Evolutionary conservation across 257 asterid genomes (phyloP).

Genomic region (Solanum etuberosum): DNA sequence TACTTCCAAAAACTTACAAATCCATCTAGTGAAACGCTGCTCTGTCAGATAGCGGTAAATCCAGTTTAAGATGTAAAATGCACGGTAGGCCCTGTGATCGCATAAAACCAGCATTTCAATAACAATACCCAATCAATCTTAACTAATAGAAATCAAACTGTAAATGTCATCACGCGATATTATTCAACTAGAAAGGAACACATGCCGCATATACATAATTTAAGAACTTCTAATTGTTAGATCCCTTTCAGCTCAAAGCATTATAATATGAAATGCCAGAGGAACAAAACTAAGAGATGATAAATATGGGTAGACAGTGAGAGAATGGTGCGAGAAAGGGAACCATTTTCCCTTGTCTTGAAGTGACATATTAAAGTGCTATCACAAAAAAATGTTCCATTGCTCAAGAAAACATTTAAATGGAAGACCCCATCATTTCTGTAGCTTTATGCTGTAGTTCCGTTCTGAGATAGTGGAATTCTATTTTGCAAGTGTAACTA

Average conservation of each 20-base stretch:
- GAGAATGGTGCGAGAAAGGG: neutral
- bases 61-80: constrained; percentile 87
- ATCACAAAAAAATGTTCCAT: neutral
- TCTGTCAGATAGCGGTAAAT: constrained; percentile 89
- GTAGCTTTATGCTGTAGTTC: neutral
- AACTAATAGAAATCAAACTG: neutral
- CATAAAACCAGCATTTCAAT: neutral
- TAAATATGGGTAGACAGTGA: neutral
- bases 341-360: neutral
- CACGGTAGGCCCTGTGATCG: constrained; percentile 70
- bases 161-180: neutral
- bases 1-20: constrained; percentile 39
- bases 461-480: neutral
- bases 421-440: neutral
- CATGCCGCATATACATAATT: neutral
- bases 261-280: neutral
- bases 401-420: neutral
- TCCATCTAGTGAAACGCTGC: constrained; percentile 63
- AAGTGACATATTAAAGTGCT: neutral
- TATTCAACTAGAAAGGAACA: neutral
- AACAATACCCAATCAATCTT: neutral
- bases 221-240: neutral
- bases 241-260: neutral
- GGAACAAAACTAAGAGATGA: neutral
- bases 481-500: too few relatives aligned